A percentile compares a stretch with the other conserved stretches of the same genome.
These are phyloP conservation scores for Mycena polygramma DNA, from an alignment of 768 basidiomycete genomes.

Conservation along the genomic window DNA sequence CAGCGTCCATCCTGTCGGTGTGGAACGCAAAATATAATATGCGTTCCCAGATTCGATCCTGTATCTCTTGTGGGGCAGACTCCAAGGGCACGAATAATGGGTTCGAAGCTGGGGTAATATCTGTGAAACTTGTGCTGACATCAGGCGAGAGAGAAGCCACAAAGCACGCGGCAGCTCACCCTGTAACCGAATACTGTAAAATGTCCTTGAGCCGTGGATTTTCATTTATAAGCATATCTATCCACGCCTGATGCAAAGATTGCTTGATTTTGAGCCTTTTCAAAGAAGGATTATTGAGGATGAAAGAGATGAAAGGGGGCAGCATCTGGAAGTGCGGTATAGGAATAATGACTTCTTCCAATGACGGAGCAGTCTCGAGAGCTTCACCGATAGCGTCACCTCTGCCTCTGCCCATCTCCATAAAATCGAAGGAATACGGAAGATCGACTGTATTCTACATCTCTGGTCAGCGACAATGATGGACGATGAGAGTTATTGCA, in stretches of 20 bases:
- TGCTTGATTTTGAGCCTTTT: constrained; percentile 11
- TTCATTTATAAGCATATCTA: too few relatives aligned
- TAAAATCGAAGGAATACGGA: background rate
- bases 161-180: background rate
- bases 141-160: background rate
- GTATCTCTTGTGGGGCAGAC: background rate
- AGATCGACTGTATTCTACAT: constrained; percentile 11
- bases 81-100: constrained; percentile 21
- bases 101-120: constrained; percentile 1
- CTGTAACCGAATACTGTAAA: background rate
- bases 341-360: constrained; percentile 13
- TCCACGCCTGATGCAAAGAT: background rate
- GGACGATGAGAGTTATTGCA: background rate
- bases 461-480: background rate
- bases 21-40: constrained; percentile 23
- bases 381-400: background rate
- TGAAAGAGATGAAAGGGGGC: background rate
- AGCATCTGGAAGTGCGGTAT: background rate
- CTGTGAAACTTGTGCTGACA: background rate
- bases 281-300: background rate
- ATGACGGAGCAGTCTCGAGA: background rate
- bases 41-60: constrained; percentile 27
- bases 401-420: background rate
- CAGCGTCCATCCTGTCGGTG: background rate
- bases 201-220: constrained; percentile 5